Evolutionary conservation across 129 eudicot species (phyloP), one percentile per base, ranked within the genome.

Genomic region (Lactuca sativa): DNA sequence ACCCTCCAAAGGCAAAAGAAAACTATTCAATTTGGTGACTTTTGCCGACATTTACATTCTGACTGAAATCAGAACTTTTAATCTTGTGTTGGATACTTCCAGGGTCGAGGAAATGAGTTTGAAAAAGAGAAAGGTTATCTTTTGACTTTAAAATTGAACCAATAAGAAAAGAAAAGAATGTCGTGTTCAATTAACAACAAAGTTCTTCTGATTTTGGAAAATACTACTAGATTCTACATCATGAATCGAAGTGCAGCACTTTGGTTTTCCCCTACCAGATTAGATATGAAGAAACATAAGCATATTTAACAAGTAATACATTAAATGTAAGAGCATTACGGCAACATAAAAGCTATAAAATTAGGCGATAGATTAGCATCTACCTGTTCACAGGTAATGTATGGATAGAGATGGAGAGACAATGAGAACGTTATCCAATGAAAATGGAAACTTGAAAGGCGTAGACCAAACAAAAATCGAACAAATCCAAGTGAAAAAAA

Each of bases 341-440:
- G 55, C 55, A 72, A 62, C 15, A 62, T 21, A 16, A 5, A 72
- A 72, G 47, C 59, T 51, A 9, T 34, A 33, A 52, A 31, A 52
- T 34, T 51, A 30, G 5, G 55, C 43, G 15, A 52, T 62, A 53
- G 38, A 62, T 62, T 62, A 62, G 37, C 33, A 32, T 66, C 13
- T 66, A 57, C 73, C 60, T 74, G 40, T 2, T 36, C 13, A 61
- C 16, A 61, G 56, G 38, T 38, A 38, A 49, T 16, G 34, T 13
- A 62, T 62, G 7, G 64, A 73, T 62, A 16, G n/a, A 64, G 32
- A 56, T 36, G n/a, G 56, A 55, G 56, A 43, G 37, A 74, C n/a
- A 44, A 16, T 31, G 66, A 34, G 52, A 56, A 65, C 79, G 61
- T 74, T 66, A 66, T 66, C 59, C 41, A 66, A 66, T 66, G 51